Evolutionary conservation across 306 rosid species (phyloP).

Genomic region (Mimosa pudica): DNA sequence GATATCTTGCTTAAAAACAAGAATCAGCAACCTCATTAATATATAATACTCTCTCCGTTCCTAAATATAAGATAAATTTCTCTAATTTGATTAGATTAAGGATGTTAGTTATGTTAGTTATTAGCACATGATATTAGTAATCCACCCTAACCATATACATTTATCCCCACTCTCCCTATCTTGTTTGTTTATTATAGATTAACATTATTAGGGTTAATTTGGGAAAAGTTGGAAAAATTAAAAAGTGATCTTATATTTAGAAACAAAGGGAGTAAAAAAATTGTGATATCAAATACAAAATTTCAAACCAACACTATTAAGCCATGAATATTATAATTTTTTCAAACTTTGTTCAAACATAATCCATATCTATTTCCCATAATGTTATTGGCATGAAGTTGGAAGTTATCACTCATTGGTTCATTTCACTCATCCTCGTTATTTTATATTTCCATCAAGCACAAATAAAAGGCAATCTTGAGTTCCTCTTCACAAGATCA

Average conservation of each 20-base stretch:
- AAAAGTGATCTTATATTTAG: too few relatives aligned
- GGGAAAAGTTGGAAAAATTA: too few relatives aligned
- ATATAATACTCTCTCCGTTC: not conserved
- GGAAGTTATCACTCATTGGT: slow-evolving; percentile 11
- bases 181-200: too few relatives aligned
- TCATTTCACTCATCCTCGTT: slow-evolving; percentile 1
- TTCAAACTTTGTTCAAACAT: not conserved
- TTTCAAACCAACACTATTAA: not conserved
- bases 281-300: not conserved
- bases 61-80: too few relatives aligned
- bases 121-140: too few relatives aligned
- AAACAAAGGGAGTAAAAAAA: not conserved
- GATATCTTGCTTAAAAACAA: not conserved
- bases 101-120: too few relatives aligned
- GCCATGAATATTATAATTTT: not conserved
- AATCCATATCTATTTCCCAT: not conserved
- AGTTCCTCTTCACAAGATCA: slow-evolving; percentile 8
- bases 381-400: slow-evolving; percentile 4
- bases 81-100: too few relatives aligned
- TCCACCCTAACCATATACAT: too few relatives aligned
- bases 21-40: not conserved
- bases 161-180: too few relatives aligned
- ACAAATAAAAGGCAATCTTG: not conserved
- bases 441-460: slow-evolving; percentile 7
- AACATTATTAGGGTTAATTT: too few relatives aligned